Evolutionary conservation across 257 asterid species (phyloP).

Genomic region (Paraleonurus japonicus): DNA sequence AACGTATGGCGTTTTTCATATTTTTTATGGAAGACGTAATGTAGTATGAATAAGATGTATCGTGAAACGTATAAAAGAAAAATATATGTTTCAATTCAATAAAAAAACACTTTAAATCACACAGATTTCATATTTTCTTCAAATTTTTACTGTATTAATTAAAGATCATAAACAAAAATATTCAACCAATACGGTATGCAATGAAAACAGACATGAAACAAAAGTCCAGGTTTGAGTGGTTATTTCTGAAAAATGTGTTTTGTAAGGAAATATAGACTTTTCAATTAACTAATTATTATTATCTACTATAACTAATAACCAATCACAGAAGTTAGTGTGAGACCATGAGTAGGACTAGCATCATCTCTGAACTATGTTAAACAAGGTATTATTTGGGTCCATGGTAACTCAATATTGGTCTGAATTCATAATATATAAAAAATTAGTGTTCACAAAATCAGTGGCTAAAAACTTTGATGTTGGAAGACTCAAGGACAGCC

Average conservation of each 20-base stretch:
- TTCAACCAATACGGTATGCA: not conserved
- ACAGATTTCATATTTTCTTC: no score
- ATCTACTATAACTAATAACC: no score
- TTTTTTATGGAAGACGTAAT: no score
- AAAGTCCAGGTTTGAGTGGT: no score
- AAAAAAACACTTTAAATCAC: no score
- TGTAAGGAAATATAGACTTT: not conserved
- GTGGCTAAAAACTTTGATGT: constrained; percentile 25
- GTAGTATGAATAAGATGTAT: not conserved
- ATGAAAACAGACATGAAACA: not conserved
- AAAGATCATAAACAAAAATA: no score
- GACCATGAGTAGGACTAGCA: not conserved
- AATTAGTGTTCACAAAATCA: not conserved
- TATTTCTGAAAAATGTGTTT: not conserved
- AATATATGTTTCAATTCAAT: no score
- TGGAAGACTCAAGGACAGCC: constrained; percentile 56
- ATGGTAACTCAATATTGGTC: not conserved
- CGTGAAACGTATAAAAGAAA: not conserved
- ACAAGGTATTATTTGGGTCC: not conserved
- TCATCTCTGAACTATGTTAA: not conserved
- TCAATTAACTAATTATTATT: no score
- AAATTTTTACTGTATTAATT: no score
- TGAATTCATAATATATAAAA: not conserved
- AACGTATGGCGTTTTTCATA: no score
- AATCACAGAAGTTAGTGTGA: not conserved